Base-by-base conservation (phyloP, 805 yeast species). In the Isabelozyma rhagii region DNA sequence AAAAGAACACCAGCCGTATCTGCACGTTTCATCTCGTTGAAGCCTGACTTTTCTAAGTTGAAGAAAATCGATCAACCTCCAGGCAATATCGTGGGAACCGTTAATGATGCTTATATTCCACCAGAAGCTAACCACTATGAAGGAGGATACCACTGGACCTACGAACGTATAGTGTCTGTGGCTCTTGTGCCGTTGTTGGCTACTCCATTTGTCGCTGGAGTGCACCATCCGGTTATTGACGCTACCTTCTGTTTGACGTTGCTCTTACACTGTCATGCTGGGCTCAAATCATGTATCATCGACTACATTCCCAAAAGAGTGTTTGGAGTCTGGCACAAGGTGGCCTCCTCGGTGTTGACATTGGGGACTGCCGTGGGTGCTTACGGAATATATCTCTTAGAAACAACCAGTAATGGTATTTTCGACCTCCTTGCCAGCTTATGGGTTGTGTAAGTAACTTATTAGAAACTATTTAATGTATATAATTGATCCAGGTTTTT, bases 91-190 rank as follows among this genome's bases (percentile, higher is more conserved):
- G 85, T 85, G 44, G 98, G 97, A n/a, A 83, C 92, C 6, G 96
- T 92, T 45, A 94, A 93, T 68, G 98, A 94, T 54, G 91, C 98
- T 13, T 87, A 78, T 60, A 71, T 74, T 34, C 72, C 82, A 13
- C 97, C 97, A 39, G 68, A 75, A 40, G 66, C 84, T 5, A 75
- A 80, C 61, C 81, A 77, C 55, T 62, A 75, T 46, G 92, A 90
- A 62, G 97, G 98, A 44, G 87, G 96, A 21, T 79, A 82, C 66
- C 98, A 92, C 75, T 93, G 99, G 99, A 75, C 88, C n/a, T 84
- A 85, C 59, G 99, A 93, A 76, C 82, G 89, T 58, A 61, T 81
- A 4, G 71, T 90, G 36, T 78, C 96, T 3, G 66, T 85, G 14
- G 82, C 85, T 9, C 73, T 92, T 66, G 78, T 90, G 21, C 99